A percentile compares a stretch with the other conserved stretches of the same genome.
Evolutionary conservation across 2,329 filamentous ascomycete genomes (phyloP).

Genomic region (Claviceps sp.): DNA sequence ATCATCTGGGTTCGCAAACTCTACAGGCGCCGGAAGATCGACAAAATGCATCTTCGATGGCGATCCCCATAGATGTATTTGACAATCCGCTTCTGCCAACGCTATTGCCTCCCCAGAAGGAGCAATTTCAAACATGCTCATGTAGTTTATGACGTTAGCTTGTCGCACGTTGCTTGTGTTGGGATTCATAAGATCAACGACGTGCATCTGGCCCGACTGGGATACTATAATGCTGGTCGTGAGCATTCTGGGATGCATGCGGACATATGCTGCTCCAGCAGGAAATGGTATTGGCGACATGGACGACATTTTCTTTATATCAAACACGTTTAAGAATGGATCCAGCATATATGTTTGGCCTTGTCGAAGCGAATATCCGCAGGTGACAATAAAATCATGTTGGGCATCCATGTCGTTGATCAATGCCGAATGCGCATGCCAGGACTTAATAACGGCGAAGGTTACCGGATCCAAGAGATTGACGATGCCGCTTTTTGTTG

Average conservation of each 20-base stretch:
- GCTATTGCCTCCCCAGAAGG: constrained; percentile 78
- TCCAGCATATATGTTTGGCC: constrained; percentile 65
- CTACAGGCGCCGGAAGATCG: constrained; percentile 63
- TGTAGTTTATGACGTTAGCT: constrained; percentile 60
- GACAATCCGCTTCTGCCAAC: constrained; percentile 64
- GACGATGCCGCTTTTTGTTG: constrained; percentile 68
- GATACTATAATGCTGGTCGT: constrained; percentile 92
- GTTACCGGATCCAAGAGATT: constrained; percentile 73
- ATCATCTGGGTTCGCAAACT: constrained; percentile 57
- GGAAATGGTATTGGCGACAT: constrained; percentile 87
- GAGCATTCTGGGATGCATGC: constrained; percentile 91
- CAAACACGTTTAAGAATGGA: constrained; percentile 88
- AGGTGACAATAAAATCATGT: constrained; percentile 89
- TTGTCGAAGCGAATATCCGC: constrained; percentile 79
- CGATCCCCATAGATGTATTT: constrained; percentile 79
- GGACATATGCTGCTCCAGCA: constrained; percentile 81
- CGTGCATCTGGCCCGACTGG: constrained; percentile 83
- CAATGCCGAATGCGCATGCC: constrained; percentile 77
- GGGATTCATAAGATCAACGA: constrained; percentile 89
- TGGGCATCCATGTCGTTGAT: constrained; percentile 97
- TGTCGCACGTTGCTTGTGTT: constrained; percentile 78
- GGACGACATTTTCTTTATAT: constrained; percentile 78
- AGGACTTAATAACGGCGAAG: constrained; percentile 69
- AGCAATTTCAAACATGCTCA: constrained; percentile 74
- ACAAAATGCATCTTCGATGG: constrained; percentile 77